A percentile compares a stretch with the other conserved stretches of the same genome.
phyloP scores from a whole-genome alignment of 1,284 basidiomycete genomes.

The Ustilago vetiveriae region DNA sequence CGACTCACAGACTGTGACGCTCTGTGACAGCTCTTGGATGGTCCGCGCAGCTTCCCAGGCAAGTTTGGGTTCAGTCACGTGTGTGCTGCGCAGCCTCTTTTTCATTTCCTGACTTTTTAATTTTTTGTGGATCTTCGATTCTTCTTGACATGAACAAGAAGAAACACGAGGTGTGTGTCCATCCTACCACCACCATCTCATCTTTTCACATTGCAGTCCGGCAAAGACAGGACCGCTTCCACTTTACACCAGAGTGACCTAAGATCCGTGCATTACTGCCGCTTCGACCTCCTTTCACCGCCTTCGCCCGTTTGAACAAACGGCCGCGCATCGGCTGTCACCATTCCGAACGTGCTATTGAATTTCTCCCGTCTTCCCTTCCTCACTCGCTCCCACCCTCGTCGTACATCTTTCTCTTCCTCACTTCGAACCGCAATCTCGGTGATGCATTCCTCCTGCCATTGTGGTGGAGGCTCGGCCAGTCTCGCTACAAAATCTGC shows the following conservation, averaged over 20 bases:
- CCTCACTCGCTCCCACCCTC: neutral
- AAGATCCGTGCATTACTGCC: too few species aligned
- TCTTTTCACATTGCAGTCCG: neutral
- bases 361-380: neutral
- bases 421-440: conserved; percentile 28
- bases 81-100: neutral
- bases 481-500: conserved; percentile 41
- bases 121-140: neutral
- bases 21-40: too few species aligned
- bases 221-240: too few species aligned
- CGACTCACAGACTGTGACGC: neutral
- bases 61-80: neutral
- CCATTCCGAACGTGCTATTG: too few species aligned
- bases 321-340: too few species aligned
- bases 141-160: neutral
- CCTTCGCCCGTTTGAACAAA: too few species aligned
- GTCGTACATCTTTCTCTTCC: neutral
- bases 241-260: too few species aligned
- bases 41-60: neutral
- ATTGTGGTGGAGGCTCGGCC: conserved; percentile 17
- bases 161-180: neutral
- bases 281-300: too few species aligned
- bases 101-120: neutral
- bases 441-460: conserved; percentile 30
- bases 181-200: neutral